Base-by-base conservation (phyloP, 345 rosid genomes). In the Hibiscus syriacus region DNA sequence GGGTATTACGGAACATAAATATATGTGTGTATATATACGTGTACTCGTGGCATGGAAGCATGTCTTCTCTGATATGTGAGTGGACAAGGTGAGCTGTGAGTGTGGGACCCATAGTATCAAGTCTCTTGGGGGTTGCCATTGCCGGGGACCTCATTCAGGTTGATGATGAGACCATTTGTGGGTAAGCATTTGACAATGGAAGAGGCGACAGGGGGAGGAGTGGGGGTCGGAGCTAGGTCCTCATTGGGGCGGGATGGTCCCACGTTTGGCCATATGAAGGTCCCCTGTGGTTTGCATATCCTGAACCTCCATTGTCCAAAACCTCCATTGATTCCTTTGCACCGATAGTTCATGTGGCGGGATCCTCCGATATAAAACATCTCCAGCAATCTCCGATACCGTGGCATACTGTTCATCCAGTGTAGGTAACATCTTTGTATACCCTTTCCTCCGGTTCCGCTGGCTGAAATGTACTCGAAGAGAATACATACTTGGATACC, bases 181-280 rank as follows among this genome's bases (percentile, higher is more conserved):
- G 84, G 46, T 29, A 41, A 27, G 46, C 55, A 70, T 27, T 72
- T 41, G 41, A 38, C 41, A 38, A 38, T 46, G 56, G 86, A 72
- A 30, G 85, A 84, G 66, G 83, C 72, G 71, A 80, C 80, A 56
- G 86, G 71, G 23, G 83, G 78, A 6, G 80, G 83, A 3, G 83
- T 81, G 9, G 80, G 85, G 65, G 55, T 64, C 58, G 60, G 64
- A 64, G 70, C 67, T 10, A 64, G 62, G 56, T 77, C 80, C 20
- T 82, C 79, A 2, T 64, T 54, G 13, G 75, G 83, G n/a, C n/a
- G n/a, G n/a, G n/a, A n/a, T n/a, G n/a, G n/a, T n/a, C n/a, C n/a
- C n/a, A n/a, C n/a, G n/a, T n/a, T n/a, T 30, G 97, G 96, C 96
- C 92, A 91, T 68, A 87, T 74, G 78, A 87, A 89, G 63, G 77